These are phyloP conservation scores for Cladobotryum protrusum DNA, from an alignment of 2,329 filamentous ascomycete genomes.

Conservation along the genomic window DNA sequence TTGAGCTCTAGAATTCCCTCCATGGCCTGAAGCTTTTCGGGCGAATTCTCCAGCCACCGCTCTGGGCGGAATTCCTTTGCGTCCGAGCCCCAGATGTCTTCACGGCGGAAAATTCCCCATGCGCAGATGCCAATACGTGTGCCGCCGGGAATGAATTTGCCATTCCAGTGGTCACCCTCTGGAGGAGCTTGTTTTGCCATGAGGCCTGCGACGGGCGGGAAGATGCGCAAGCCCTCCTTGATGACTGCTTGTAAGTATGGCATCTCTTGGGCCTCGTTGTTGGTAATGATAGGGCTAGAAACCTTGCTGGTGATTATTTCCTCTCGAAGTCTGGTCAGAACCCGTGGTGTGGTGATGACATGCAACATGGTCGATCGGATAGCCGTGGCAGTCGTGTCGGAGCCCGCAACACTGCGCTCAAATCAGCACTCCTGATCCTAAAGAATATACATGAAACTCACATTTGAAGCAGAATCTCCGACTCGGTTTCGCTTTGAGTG, in stretches of 20 bases:
- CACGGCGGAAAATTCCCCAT: constrained; percentile 28
- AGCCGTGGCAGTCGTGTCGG: constrained; percentile 51
- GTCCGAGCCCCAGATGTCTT: constrained; percentile 31
- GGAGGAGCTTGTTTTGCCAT: constrained; percentile 31
- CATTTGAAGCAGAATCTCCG: constrained; percentile 37
- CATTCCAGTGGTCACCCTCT: constrained; percentile 26
- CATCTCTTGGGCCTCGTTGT: constrained; percentile 29
- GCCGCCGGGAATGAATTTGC: constrained; percentile 26
- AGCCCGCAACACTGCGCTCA: constrained; percentile 41
- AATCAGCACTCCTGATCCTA: neutral
- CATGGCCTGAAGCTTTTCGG: constrained; percentile 27
- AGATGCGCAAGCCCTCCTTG: constrained; percentile 39
- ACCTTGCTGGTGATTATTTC: constrained; percentile 17
- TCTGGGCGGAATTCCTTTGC: constrained; percentile 29
- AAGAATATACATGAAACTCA: constrained; percentile 8
- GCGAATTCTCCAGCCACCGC: constrained; percentile 30
- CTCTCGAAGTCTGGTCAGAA: constrained; percentile 38
- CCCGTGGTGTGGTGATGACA: constrained; percentile 42
- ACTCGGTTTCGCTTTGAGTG: constrained; percentile 33
- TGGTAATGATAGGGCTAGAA: constrained; percentile 21
- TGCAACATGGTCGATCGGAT: constrained; percentile 48
- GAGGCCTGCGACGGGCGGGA: constrained; percentile 30
- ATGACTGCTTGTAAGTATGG: constrained; percentile 45
- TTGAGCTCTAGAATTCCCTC: constrained; percentile 26
- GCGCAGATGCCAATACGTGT: constrained; percentile 28